Conservation (phyloP, 164 flowering plant genomes). For the Stephania yunnanensis region DNA sequence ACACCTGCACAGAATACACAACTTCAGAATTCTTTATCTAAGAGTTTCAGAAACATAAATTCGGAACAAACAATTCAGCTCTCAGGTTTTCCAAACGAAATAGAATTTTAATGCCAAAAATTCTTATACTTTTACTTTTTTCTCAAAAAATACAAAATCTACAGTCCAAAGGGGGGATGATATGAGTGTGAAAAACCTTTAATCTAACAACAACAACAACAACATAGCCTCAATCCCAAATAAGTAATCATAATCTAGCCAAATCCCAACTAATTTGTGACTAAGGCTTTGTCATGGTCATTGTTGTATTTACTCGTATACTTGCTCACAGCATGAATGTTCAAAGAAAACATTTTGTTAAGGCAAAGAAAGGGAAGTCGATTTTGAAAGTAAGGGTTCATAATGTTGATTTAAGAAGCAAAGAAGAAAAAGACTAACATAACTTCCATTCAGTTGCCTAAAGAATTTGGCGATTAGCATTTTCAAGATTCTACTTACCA, state of each 20-base stretch:
- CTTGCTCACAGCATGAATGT: background rate
- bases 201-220: too few species aligned
- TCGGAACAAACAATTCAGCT: background rate
- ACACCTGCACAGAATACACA: constrained; percentile 45
- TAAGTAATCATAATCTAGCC: too few species aligned
- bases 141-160: background rate
- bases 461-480: background rate
- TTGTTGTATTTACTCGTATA: too few species aligned
- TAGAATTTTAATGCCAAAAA: background rate
- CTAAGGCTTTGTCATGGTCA: too few species aligned
- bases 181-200: background rate
- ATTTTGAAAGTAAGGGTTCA: background rate
- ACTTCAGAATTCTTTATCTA: background rate
- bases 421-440: background rate
- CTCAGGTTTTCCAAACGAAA: background rate
- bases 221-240: too few species aligned
- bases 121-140: background rate
- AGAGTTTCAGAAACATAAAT: background rate
- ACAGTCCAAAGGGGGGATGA: background rate
- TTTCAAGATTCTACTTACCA: constrained; percentile 45
- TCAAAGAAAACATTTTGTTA: background rate
- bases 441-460: background rate
- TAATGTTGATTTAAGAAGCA: background rate
- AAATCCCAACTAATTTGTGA: too few species aligned
- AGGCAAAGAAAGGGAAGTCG: background rate